Base-by-base conservation (phyloP, 768 basidiomycete genomes). In the Lentinus brumalis region DNA sequence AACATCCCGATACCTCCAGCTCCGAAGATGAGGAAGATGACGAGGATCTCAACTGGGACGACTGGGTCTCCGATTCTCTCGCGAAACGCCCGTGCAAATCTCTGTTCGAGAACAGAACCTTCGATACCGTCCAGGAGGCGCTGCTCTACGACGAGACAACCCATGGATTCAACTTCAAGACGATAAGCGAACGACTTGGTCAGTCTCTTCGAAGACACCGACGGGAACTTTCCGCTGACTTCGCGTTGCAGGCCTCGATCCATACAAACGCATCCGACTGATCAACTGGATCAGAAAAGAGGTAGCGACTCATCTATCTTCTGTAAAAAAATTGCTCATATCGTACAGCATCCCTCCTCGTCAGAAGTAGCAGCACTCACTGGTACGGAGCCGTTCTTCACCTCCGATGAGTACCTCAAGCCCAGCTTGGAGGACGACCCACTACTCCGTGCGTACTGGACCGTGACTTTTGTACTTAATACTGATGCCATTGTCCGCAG, bases 341-440 rank as follows among this genome's bases (percentile, higher is more conserved):
- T 56, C 41, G 38, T 59, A 4, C 71, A 92, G 91, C 86, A 83
- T 74, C 75, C 80, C 50, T 72, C 80, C 9, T 73, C 86, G 5
- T 62, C 71, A 8, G 77, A 80, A 44, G 76, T 85, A 14, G 64
- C 70, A n/a, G 68, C 68, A 45, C 67, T 92, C 57, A 81, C 80
- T 32, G 86, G 86, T 21, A 70, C 74, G 0, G 90, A 92, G 70
- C 54, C 79, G 0, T 82, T 93, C 66, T 84, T 96, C 62, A 71
- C 77, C 12, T 84, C 86, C 8, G 96, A 98, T 69, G 84, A 84
- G 57, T 92, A 92, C 69, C 84, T 98, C 21, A 82, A 84, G 42
- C 96, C 96, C 2, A 85, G 83, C 31, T 65, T 97, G 45, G 87
- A 91, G 68, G 89, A 95, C 67, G 96, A 98, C 70, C 90, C 94